Evolutionary conservation across 169 alveolate species (phyloP), one percentile per base, ranked within the genome.

Genomic region (Amoebophrya sp.): DNA sequence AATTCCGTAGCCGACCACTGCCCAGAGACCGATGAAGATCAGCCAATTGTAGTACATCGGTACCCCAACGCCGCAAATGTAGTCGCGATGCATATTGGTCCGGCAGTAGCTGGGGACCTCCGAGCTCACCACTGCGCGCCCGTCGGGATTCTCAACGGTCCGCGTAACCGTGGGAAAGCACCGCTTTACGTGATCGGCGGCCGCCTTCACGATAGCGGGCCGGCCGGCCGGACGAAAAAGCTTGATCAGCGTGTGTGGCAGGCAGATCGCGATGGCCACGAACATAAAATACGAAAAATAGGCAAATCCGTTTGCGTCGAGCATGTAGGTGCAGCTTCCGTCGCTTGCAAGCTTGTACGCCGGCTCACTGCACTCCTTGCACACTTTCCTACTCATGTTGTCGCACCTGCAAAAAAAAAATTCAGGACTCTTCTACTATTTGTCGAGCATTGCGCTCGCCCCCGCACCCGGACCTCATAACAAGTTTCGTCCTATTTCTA

Each of bases 31-130:
- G 35, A 66, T 66, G 83, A 66, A 66, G 32, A 66, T 1, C 32
- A 66, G 83, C 83, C 83, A 66, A 25, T 66, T 66, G 83, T 66
- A 66, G 83, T 66, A 66, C 83, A 66, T 66, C 83, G 83, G 83
- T 2, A 66, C 83, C 38, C 83, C 83, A 7, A 66, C 83, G 83
- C 83, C 83, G 35, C 83, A 66, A 1, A 66, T 25, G 83, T 66
- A 66, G 83, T 66, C 83, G 32, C 83, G 29, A 25, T 66, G 83
- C 83, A 66, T 25, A 25, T 66, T 66, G 32, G 83, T 66, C 7
- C 83, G 7, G 35, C 29, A 66, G 83, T 66, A 66, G 39, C 10
- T 18, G 7, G 83, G 83, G 1, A 66, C 83, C 10, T 25, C 1
- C 32, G 35, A 0, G 32, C 35, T 7, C 12, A 66, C 32, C 29